These are phyloP conservation scores for Lepiota venenata DNA, from an alignment of 768 basidiomycete species.

Conservation along the genomic window DNA sequence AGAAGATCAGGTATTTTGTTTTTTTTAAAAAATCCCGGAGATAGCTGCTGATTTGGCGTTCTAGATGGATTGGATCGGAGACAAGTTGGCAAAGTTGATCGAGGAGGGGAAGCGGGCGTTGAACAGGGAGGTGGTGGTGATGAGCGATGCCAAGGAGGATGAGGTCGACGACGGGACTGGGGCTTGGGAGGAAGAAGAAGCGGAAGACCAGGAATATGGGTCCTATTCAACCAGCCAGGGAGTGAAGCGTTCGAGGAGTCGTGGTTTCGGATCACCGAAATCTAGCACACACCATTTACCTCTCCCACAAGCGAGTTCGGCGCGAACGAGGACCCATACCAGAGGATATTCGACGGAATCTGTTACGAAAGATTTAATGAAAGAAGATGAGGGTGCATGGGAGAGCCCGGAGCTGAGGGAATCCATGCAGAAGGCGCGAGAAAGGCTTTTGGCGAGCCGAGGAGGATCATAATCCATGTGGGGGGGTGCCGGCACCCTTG, in stretches of 20 bases:
- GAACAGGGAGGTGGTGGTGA: constrained; percentile 72
- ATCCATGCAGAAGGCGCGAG: constrained; percentile 68
- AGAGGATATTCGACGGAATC: constrained; percentile 15
- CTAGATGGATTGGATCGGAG: constrained; percentile 87
- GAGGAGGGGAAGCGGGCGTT: constrained; percentile 78
- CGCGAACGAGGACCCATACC: constrained; percentile 15
- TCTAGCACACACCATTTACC: constrained; percentile 5
- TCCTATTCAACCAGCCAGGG: background rate
- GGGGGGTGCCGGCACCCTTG: too few species aligned
- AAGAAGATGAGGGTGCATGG: constrained; percentile 49
- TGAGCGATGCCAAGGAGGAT: constrained; percentile 71
- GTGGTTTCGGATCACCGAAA: background rate
- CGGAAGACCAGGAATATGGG: constrained; percentile 14
- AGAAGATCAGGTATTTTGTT: constrained; percentile 40
- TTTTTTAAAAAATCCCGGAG: background rate
- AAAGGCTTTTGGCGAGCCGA: constrained; percentile 26
- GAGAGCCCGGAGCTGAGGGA: constrained; percentile 66
- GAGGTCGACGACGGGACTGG: constrained; percentile 75
- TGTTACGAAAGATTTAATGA: constrained; percentile 13
- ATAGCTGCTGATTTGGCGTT: background rate
- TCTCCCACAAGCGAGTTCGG: background rate
- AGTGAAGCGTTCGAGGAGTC: constrained; percentile 1
- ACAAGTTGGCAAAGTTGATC: constrained; percentile 64
- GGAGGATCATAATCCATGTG: background rate
- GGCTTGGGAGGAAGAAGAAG: constrained; percentile 70